Base-by-base conservation (phyloP, 2,329 filamentous ascomycete genomes). In the Pezicula neosporulosa region DNA sequence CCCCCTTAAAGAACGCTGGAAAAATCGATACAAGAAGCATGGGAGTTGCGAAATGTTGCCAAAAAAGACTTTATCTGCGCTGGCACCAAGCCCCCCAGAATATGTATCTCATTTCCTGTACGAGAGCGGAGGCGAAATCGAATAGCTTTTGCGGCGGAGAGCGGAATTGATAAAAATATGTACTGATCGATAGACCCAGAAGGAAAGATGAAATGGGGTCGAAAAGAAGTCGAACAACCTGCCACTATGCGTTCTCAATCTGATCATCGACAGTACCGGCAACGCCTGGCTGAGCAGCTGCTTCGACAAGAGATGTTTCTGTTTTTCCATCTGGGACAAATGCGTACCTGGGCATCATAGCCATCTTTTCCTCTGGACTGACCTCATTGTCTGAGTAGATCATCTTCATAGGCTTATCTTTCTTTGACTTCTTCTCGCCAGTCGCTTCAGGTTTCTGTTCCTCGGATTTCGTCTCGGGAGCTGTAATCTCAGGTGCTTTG, bases 361-460 rank as follows among this genome's bases (percentile, higher is more conserved):
- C 87, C 89, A 96, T 91, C 72, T 86, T 90, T 77, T 96, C 92
- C 73, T 97, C 92, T 2, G 90, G 89, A 63, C 89, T 94, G 63
- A 85, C 74, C 52, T 87, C 85, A 47, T 87, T 83, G 66, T 95
- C 89, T 56, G 85, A 85, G 72, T 94, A 96, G 28, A 96, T 77
- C 80, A 96, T 85, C 67, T 82, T 80, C 65, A 84, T 86, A 66
- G 84, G 81, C 60, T 83, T 78, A 56, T 77, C 80, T 68, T 87
- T 87, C 77, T 87, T 86, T 16, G 71, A 70, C 63, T 82, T 83
- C 73, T 85, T 87, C 67, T 87, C 85, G 47, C 71, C 74, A 1
- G 68, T 67, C 4, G 70, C 66, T 49, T 74, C 76, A 33, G 72
- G 66, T 63, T 59, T 58, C 46, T 12, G 19, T 57, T 51, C 60